Conservation (phyloP, 805 yeast genomes). For the Saccharomycopsis guyanensis region DNA sequence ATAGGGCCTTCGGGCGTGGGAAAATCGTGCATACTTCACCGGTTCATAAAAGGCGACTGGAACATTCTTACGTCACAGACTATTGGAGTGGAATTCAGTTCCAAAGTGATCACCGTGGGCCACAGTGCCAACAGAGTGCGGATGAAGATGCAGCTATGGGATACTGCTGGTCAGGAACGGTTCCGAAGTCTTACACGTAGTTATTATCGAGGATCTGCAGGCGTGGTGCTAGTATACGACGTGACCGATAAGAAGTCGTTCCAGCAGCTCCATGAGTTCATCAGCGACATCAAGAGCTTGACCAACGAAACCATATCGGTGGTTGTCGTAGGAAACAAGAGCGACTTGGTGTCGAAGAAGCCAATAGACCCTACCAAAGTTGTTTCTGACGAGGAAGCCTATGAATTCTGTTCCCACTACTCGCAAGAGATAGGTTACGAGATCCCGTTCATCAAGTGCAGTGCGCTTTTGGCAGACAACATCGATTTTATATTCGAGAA, state of each 20-base stretch:
- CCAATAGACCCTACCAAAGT: conserved; percentile 26
- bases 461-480: conserved; percentile 36
- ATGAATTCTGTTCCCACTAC: conserved; percentile 28
- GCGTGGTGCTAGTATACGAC: conserved; percentile 32
- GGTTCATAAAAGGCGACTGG: conserved; percentile 28
- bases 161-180: conserved; percentile 34
- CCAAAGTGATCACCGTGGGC: conserved; percentile 26
- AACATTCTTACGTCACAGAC: conserved; percentile 29
- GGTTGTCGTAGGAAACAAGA: conserved; percentile 31
- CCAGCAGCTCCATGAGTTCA: conserved; percentile 26
- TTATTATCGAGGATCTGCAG: conserved; percentile 33
- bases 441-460: conserved; percentile 32
- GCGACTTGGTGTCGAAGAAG: conserved; percentile 23
- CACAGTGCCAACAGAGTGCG: conserved; percentile 12
- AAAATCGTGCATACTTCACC: conserved; percentile 35
- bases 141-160: conserved; percentile 31
- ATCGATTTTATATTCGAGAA: conserved; percentile 34
- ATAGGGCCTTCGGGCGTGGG: conserved; percentile 39
- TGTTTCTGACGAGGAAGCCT: conserved; percentile 30
- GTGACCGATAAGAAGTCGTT: conserved; percentile 25
- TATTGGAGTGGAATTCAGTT: conserved; percentile 35
- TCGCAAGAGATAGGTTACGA: conserved; percentile 25
- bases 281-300: conserved; percentile 28
- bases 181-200: conserved; percentile 32
- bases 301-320: conserved; percentile 26